Base-by-base conservation (phyloP, 192 early-diverging fungal genomes). In the Backusella parvicylindrica region DNA sequence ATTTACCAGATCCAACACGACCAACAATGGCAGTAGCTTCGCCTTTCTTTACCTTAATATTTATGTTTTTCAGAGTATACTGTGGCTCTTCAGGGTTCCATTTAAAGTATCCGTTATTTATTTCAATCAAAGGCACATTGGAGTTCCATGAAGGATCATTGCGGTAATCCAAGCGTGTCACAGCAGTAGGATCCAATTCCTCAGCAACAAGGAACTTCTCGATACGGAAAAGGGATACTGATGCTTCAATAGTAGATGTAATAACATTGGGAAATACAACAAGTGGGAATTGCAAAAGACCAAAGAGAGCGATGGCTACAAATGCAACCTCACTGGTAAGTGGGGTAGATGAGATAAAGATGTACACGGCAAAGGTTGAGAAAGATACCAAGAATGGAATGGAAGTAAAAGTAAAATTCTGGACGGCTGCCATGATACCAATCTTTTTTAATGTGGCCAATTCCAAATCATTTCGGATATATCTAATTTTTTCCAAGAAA, bases 331-430 rank as follows among this genome's bases (percentile, higher is more conserved):
- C 83, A 30, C 90, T 80, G 0, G 90, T 92, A 38, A 97, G 82
- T 15, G 85, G 83, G 8, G 84, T 31, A 65, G 60, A 26, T 31
- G 77, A 68, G n/a, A 93, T 82, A 16, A 89, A 49, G 8, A 89
- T 85, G 68, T 94, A 99, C 16, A 95, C 79, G 2, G 89, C 82
- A 82, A 97, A 99, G 0, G 93, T 94, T 6, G 87, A 76, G 35
- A 98, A 89, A 11, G 94, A 92, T 1, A 99, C 95, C 73, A 97
- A 77, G 84, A 98, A 95, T 0, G 97, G 96, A 12, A 93, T 95
- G 40, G 89, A 91, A 30, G 91, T 84, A 90, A 92, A 93, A 12
- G 89, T 92, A 73, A 97, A 92, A 60, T 83, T 89, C 65, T 90
- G 89, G 13, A 85, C 75, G 0, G 97, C 88, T n/a, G 84, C 83